phyloP scores from a whole-genome alignment of 371 early-diverging fungal genomes.

The Mucor irregularis region DNA sequence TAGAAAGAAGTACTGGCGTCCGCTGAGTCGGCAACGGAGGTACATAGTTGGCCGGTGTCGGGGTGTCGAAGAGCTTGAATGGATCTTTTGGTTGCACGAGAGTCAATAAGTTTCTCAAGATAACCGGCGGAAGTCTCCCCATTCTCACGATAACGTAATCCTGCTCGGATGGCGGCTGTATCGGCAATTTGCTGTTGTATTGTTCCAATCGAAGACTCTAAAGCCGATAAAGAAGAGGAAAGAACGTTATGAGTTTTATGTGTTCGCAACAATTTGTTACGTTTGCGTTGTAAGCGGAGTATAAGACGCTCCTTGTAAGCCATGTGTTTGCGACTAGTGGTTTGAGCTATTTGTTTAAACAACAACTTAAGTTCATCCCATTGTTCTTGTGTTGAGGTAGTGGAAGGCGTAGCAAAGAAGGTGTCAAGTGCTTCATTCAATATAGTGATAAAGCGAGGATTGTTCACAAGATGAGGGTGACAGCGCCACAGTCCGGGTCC shows the following conservation, averaged over 20 bases:
- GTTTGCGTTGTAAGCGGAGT: not conserved
- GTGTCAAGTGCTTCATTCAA: not conserved
- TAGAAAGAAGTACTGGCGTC: not conserved
- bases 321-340: not conserved
- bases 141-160: slow-evolving; percentile 4
- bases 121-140: slow-evolving; percentile 14
- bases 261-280: slow-evolving; percentile 2
- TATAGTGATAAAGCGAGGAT: not conserved
- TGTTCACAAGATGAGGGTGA: not conserved
- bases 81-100: not conserved
- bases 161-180: not conserved
- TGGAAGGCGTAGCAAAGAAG: not conserved
- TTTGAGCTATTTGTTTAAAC: not conserved
- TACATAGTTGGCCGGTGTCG: not conserved
- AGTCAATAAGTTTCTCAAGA: not conserved
- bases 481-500: not conserved
- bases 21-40: not conserved
- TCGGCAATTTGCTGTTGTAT: slow-evolving; percentile 2
- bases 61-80: slow-evolving; percentile 2
- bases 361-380: not conserved
- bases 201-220: not conserved
- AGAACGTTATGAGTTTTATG: not conserved
- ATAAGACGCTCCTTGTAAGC: not conserved
- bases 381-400: not conserved
- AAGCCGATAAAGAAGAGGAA: not conserved